These are phyloP conservation scores for Stropharia rugosoannulata DNA, from an alignment of 768 basidiomycete genomes.

Conservation along the genomic window DNA sequence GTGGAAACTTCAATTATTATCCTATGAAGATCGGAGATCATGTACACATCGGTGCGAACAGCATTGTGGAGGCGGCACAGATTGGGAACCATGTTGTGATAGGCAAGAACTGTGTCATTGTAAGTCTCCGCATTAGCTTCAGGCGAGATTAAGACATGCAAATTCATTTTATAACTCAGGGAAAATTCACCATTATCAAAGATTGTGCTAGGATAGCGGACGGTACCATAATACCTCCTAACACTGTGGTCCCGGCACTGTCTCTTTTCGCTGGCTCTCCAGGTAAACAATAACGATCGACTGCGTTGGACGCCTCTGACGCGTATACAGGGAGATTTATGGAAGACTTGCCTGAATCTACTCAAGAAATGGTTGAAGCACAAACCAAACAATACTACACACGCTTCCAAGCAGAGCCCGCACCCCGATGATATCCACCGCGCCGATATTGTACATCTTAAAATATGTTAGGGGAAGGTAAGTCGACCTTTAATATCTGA, in stretches of 20 bases:
- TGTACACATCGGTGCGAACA: slow-evolving; percentile 89
- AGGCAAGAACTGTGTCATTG: slow-evolving; percentile 94
- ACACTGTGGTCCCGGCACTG: slow-evolving; percentile 89
- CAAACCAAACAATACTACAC: slow-evolving; percentile 85
- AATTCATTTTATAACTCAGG: slow-evolving; percentile 44
- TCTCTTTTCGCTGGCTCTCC: slow-evolving; percentile 87
- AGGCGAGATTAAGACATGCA: background rate
- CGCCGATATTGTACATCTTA: background rate
- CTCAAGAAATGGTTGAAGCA: slow-evolving; percentile 87
- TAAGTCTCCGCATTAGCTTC: slow-evolving; percentile 34
- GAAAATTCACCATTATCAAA: slow-evolving; percentile 95
- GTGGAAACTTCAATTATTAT: slow-evolving; percentile 93
- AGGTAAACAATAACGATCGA: slow-evolving; percentile 45
- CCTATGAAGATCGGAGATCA: slow-evolving; percentile 97
- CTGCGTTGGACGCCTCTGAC: background rate
- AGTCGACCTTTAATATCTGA: too few species aligned
- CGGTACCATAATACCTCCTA: slow-evolving; percentile 86
- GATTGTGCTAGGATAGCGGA: slow-evolving; percentile 92
- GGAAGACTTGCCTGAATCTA: slow-evolving; percentile 89
- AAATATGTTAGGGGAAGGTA: too few species aligned
- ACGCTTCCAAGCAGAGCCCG: slow-evolving; percentile 63
- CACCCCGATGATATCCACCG: background rate
- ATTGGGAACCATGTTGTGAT: slow-evolving; percentile 95
- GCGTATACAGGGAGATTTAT: slow-evolving; percentile 64
- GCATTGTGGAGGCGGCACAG: slow-evolving; percentile 90